Percentiles rank a stretch among this genome's conserved stretches.
These are phyloP conservation scores for Rhizopogon vulgaris DNA, from an alignment of 768 basidiomycete species.

Conservation along the genomic window DNA sequence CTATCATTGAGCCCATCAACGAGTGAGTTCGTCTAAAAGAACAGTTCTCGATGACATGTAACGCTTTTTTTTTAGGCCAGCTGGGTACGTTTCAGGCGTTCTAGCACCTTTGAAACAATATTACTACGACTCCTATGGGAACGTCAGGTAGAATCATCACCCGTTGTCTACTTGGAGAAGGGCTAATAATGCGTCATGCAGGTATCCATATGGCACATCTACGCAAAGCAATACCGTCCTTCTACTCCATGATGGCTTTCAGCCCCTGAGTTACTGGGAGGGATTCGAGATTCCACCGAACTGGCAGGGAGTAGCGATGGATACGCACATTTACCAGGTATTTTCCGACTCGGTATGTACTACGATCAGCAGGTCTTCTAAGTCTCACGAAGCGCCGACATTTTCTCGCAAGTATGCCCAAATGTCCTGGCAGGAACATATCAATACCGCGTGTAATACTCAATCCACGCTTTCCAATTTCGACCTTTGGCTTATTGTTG, in stretches of 20 bases:
- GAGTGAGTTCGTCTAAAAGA: slow-evolving; percentile 42
- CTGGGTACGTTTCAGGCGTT: slow-evolving; percentile 53
- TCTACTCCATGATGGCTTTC: slow-evolving; percentile 77
- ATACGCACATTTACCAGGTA: slow-evolving; percentile 77
- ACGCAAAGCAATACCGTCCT: slow-evolving; percentile 52
- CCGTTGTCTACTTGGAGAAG: background rate
- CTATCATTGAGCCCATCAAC: slow-evolving; percentile 71
- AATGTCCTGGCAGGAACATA: slow-evolving; percentile 48
- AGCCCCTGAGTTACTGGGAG: slow-evolving; percentile 63
- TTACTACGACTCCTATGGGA: slow-evolving; percentile 70
- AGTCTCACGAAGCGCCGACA: background rate
- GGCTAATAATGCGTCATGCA: slow-evolving; percentile 10
- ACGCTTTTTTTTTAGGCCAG: slow-evolving; percentile 43
- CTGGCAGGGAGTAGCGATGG: slow-evolving; percentile 66
- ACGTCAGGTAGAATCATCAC: slow-evolving; percentile 45
- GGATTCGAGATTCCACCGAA: slow-evolving; percentile 50
- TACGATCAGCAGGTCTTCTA: background rate
- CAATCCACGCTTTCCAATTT: slow-evolving; percentile 41
- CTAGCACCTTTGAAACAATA: slow-evolving; percentile 51
- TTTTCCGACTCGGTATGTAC: slow-evolving; percentile 51
- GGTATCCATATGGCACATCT: slow-evolving; percentile 38
- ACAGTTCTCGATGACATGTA: background rate
- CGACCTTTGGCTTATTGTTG: slow-evolving; percentile 77
- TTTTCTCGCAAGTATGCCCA: slow-evolving; percentile 34
- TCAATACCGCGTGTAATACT: slow-evolving; percentile 49